Conservation (phyloP, 257 asterid genomes). For the Euphrasia confusa region DNA sequence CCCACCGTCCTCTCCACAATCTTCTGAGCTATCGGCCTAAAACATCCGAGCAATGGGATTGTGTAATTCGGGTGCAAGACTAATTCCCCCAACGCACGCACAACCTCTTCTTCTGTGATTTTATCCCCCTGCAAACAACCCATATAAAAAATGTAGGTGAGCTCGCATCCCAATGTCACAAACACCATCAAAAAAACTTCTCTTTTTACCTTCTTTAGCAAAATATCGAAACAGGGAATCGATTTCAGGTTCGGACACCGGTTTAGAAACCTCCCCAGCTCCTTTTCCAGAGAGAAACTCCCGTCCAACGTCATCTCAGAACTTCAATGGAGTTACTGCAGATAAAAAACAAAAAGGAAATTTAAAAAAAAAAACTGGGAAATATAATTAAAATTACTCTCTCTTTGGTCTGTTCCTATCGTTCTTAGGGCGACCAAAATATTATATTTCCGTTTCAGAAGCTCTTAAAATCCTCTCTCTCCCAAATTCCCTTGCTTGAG, state of each 20-base stretch:
- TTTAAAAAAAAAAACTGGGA: background rate
- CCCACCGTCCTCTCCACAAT: slow-evolving; percentile 50
- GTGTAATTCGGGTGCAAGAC: slow-evolving; percentile 82
- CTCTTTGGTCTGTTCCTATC: slow-evolving; percentile 4
- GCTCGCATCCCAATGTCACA: slow-evolving; percentile 2
- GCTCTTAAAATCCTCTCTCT: background rate
- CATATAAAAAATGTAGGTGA: slow-evolving; percentile 1
- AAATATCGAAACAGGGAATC: slow-evolving; percentile 33
- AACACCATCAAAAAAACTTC: background rate
- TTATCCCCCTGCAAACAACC: slow-evolving; percentile 43
- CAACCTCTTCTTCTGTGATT: slow-evolving; percentile 66
- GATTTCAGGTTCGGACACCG: slow-evolving; percentile 58
- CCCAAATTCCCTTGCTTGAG: slow-evolving; percentile 1
- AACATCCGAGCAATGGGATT: slow-evolving; percentile 76
- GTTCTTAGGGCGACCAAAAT: background rate
- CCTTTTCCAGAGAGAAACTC: slow-evolving; percentile 52
- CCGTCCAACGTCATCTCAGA: slow-evolving; percentile 67
- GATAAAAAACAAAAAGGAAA: background rate
- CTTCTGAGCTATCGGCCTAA: slow-evolving; percentile 60
- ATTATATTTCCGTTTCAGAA: background rate
- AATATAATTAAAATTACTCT: slow-evolving; percentile 2
- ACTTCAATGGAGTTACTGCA: slow-evolving; percentile 17
- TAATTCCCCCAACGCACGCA: slow-evolving; percentile 56
- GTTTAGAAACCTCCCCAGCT: slow-evolving; percentile 53
- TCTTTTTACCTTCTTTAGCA: slow-evolving; percentile 54